A percentile compares a stretch with the other conserved stretches of the same genome.
Conservation (phyloP, 2,329 filamentous ascomycete genomes). For the Alternaria brassicae region DNA sequence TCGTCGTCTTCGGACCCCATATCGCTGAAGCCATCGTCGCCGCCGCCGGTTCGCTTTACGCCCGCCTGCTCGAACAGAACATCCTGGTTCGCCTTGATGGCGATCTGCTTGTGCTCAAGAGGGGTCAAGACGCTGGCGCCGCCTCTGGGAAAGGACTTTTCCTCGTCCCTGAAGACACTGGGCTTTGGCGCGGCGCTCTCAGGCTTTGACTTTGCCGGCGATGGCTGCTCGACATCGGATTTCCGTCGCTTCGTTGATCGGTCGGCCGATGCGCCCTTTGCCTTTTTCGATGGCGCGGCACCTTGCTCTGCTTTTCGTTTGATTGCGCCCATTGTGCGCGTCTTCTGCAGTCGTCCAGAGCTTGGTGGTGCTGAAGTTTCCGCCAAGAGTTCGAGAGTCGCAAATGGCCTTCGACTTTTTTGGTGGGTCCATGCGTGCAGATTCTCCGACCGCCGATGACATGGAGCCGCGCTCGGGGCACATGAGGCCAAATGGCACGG, state of each 20-base stretch:
- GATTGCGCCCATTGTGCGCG: slow-evolving; percentile 51
- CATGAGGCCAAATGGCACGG: slow-evolving; percentile 8
- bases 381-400: slow-evolving; percentile 27
- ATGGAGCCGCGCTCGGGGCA: slow-evolving; percentile 5
- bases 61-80: slow-evolving; percentile 82
- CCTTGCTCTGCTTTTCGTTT: slow-evolving; percentile 56
- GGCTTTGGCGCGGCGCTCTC: slow-evolving; percentile 38
- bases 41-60: slow-evolving; percentile 63
- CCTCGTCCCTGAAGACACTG: slow-evolving; percentile 73
- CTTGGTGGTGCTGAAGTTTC: slow-evolving; percentile 18
- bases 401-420: slow-evolving; percentile 18
- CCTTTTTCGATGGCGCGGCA: slow-evolving; percentile 39
- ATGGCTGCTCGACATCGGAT: slow-evolving; percentile 40
- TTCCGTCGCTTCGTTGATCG: slow-evolving; percentile 50
- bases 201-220: slow-evolving; percentile 40
- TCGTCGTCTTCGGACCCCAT: slow-evolving; percentile 51
- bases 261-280: slow-evolving; percentile 36
- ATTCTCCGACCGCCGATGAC: slow-evolving; percentile 17
- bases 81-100: slow-evolving; percentile 90
- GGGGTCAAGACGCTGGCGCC: slow-evolving; percentile 90
- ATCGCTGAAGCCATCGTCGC: slow-evolving; percentile 54
- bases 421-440: slow-evolving; percentile 14
- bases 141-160: slow-evolving; percentile 89
- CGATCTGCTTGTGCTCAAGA: slow-evolving; percentile 94
- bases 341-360: slow-evolving; percentile 5